Percentiles rank a stretch among this genome's conserved stretches.
Evolutionary conservation across 176 grass and related monocot species (phyloP).

Genomic region (Eragrostis curvula): DNA sequence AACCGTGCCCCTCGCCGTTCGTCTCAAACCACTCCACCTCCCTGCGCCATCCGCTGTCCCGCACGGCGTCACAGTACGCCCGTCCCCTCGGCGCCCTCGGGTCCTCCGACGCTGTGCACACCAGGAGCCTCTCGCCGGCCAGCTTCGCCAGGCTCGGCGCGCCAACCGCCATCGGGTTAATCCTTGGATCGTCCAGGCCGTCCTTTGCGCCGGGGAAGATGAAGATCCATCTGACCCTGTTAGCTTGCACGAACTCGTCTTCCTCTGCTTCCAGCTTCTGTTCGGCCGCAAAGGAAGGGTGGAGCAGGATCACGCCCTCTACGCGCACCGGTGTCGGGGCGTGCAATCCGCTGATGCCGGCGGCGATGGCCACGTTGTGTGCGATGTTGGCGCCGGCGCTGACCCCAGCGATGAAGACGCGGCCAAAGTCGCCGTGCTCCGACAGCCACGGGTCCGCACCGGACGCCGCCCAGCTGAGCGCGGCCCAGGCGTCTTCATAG

Average conservation of each 20-base stretch:
- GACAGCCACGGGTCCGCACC: constrained; percentile 59
- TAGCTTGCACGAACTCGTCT: neutral
- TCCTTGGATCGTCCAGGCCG: neutral
- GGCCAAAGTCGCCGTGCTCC: constrained; percentile 49
- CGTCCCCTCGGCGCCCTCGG: constrained; percentile 37
- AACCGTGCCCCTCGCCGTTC: constrained; percentile 50
- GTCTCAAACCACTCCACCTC: constrained; percentile 45
- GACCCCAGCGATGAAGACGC: constrained; percentile 60
- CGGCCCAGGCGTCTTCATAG: constrained; percentile 63
- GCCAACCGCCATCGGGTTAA: constrained; percentile 54
- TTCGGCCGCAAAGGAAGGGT: constrained; percentile 45
- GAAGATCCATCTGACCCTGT: constrained; percentile 36
- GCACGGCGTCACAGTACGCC: constrained; percentile 48
- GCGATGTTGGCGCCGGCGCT: constrained; percentile 72
- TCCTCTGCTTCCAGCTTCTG: neutral
- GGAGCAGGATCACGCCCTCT: constrained; percentile 36
- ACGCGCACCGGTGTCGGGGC: neutral
- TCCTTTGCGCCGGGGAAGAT: constrained; percentile 33
- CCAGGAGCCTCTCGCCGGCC: constrained; percentile 27
- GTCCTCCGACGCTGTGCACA: constrained; percentile 42
- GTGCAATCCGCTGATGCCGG: neutral
- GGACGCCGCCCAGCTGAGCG: constrained; percentile 52
- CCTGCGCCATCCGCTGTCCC: constrained; percentile 46
- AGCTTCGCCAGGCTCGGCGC: constrained; percentile 37
- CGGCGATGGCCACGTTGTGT: constrained; percentile 53